These are phyloP conservation scores for Ophiostoma himal-ulmi DNA, from an alignment of 2,329 filamentous ascomycete genomes.

Conservation along the genomic window DNA sequence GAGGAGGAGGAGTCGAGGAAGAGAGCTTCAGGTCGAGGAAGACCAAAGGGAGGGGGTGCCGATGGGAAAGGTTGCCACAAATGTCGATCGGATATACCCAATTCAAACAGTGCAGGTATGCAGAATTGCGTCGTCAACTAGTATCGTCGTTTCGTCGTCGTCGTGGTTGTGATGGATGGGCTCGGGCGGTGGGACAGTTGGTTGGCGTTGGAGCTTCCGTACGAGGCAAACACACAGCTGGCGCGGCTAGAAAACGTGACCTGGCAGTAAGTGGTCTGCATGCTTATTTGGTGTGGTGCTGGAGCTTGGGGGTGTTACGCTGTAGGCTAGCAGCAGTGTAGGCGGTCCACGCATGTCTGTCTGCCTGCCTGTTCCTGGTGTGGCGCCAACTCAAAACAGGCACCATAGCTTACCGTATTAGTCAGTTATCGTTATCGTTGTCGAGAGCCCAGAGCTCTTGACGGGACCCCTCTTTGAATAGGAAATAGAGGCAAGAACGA, in stretches of 20 bases:
- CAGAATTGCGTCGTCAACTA: not conserved
- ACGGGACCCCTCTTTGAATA: slow-evolving; percentile 8
- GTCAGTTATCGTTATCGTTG: slow-evolving; percentile 1
- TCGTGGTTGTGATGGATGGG: slow-evolving; percentile 13
- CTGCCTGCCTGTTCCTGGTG: slow-evolving; percentile 18
- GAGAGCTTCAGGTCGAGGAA: not conserved
- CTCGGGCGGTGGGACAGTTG: slow-evolving; percentile 10
- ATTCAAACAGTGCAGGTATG: not conserved
- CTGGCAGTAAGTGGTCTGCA: slow-evolving; percentile 6
- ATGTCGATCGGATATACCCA: not conserved
- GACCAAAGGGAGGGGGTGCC: not conserved
- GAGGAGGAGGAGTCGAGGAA: not conserved
- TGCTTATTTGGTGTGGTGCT: slow-evolving; percentile 6
- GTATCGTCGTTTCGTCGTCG: slow-evolving; percentile 4
- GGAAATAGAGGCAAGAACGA: slow-evolving; percentile 16
- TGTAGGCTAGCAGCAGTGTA: not conserved
- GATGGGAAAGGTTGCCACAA: not conserved
- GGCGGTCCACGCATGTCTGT: slow-evolving; percentile 21
- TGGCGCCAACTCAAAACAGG: slow-evolving; percentile 6
- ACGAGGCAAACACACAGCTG: slow-evolving; percentile 35
- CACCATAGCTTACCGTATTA: slow-evolving; percentile 8
- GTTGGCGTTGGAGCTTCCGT: slow-evolving; percentile 23
- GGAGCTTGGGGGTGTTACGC: not conserved
- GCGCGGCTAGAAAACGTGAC: slow-evolving; percentile 32
- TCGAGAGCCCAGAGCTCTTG: slow-evolving; percentile 13